Evolutionary conservation across 2,329 filamentous ascomycete genomes (phyloP).

Genomic region (Penicillium frequentans): DNA sequence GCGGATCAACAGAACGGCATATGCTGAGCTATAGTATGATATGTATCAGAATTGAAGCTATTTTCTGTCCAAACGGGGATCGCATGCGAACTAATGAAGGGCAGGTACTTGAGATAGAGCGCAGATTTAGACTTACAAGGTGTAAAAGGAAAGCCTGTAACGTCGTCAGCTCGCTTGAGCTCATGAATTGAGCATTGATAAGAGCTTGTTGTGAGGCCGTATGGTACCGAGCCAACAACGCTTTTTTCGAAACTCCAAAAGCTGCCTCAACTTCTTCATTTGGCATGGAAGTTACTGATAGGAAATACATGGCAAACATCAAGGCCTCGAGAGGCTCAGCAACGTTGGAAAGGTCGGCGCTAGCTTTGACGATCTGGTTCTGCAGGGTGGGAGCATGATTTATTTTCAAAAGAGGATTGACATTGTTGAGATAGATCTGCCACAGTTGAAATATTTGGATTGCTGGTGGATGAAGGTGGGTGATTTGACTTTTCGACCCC

Average conservation of each 20-base stretch:
- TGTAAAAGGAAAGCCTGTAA: conserved; percentile 56
- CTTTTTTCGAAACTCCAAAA: conserved; percentile 30
- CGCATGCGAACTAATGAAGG: neutral
- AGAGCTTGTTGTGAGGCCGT: conserved; percentile 46
- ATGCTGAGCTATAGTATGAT: neutral
- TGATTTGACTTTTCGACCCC: conserved; percentile 30
- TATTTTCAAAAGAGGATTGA: conserved; percentile 60
- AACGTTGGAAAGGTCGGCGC: conserved; percentile 54
- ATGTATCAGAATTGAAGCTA: neutral
- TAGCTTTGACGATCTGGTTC: conserved; percentile 59
- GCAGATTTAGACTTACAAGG: conserved; percentile 40
- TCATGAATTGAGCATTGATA: conserved; percentile 41
- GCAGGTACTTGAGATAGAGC: neutral
- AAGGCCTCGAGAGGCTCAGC: conserved; percentile 20
- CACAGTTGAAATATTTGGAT: conserved; percentile 21
- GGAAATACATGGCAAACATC: conserved; percentile 65
- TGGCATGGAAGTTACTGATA: conserved; percentile 56
- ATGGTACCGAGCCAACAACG: conserved; percentile 40
- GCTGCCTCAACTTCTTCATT: conserved; percentile 52
- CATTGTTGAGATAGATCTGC: conserved; percentile 20
- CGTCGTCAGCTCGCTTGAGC: conserved; percentile 33
- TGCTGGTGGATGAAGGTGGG: conserved; percentile 14
- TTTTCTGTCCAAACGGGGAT: neutral
- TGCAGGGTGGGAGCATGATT: conserved; percentile 65
- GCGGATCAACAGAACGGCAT: conserved; percentile 47